phyloP scores from a whole-genome alignment of 2,329 filamentous ascomycete genomes.

The Fusarium sp. region DNA sequence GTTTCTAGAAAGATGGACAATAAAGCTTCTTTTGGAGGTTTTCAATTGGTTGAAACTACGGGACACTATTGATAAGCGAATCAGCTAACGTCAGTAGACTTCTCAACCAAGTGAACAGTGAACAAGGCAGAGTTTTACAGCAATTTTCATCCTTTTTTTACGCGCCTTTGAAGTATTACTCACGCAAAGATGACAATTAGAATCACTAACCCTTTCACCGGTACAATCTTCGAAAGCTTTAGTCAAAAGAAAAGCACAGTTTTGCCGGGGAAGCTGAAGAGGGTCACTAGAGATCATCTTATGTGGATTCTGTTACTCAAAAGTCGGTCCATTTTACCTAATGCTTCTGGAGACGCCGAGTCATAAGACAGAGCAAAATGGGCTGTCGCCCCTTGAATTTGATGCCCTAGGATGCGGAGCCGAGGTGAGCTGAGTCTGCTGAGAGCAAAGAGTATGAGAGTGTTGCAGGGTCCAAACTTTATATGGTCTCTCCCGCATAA shows the following conservation, averaged over 20 bases:
- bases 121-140: not conserved
- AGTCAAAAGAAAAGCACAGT: not conserved
- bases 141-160: not conserved
- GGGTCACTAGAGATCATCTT: constrained; percentile 11
- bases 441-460: not conserved
- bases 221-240: not conserved
- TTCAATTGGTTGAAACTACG: constrained; percentile 18
- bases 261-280: constrained; percentile 1
- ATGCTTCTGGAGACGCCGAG: constrained; percentile 37
- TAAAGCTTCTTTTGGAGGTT: not conserved
- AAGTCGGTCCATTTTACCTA: constrained; percentile 47
- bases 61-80: constrained; percentile 11
- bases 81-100: constrained; percentile 16
- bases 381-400: constrained; percentile 25
- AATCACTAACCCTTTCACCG: rapidly evolving
- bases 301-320: constrained; percentile 47
- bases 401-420: constrained; percentile 2
- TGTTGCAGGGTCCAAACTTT: constrained; percentile 8
- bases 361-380: constrained; percentile 24
- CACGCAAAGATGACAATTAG: not conserved
- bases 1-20: constrained; percentile 36
- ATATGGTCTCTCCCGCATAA: constrained; percentile 4
- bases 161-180: not conserved
- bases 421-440: not conserved
- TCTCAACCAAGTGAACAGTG: not conserved